phyloP scores from a whole-genome alignment of 495 filamentous ascomycete genomes.

The Xylaria scruposa region DNA sequence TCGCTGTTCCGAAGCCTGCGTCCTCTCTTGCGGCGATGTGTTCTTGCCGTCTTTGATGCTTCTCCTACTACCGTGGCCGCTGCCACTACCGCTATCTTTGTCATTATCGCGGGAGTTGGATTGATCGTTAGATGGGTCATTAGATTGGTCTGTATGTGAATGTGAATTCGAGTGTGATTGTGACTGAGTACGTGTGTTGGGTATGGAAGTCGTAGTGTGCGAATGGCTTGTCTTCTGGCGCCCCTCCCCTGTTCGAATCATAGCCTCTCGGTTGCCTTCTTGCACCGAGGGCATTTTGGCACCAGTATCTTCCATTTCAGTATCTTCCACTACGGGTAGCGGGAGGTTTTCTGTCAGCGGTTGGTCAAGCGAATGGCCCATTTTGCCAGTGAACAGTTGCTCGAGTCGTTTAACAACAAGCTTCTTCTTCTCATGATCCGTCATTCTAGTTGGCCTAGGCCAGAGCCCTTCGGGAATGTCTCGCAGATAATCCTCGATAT shows the following conservation, averaged over 20 bases:
- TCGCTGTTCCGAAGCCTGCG: slow-evolving; percentile 63
- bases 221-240: slow-evolving; percentile 43
- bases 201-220: slow-evolving; percentile 38
- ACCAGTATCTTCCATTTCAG: slow-evolving; percentile 54
- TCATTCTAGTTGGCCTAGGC: slow-evolving; percentile 59
- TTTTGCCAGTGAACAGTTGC: slow-evolving; percentile 78
- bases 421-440: slow-evolving; percentile 73
- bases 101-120: slow-evolving; percentile 50
- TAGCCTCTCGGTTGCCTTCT: slow-evolving; percentile 48
- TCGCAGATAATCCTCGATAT: slow-evolving; percentile 64
- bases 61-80: slow-evolving; percentile 38
- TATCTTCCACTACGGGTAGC: slow-evolving; percentile 60
- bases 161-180: slow-evolving; percentile 32
- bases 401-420: slow-evolving; percentile 73
- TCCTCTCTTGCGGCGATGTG: slow-evolving; percentile 50
- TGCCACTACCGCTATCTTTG: slow-evolving; percentile 45
- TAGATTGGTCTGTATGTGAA: slow-evolving; percentile 42
- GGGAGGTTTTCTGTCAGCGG: slow-evolving; percentile 47
- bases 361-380: slow-evolving; percentile 43
- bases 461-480: slow-evolving; percentile 67
- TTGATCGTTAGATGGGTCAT: slow-evolving; percentile 51
- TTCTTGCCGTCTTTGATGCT: slow-evolving; percentile 39
- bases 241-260: slow-evolving; percentile 41
- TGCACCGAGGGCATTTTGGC: slow-evolving; percentile 30
- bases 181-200: slow-evolving; percentile 39